Evolutionary conservation across 1,284 basidiomycete species (phyloP).

Genomic region (Moesziomyces antarcticus): DNA sequence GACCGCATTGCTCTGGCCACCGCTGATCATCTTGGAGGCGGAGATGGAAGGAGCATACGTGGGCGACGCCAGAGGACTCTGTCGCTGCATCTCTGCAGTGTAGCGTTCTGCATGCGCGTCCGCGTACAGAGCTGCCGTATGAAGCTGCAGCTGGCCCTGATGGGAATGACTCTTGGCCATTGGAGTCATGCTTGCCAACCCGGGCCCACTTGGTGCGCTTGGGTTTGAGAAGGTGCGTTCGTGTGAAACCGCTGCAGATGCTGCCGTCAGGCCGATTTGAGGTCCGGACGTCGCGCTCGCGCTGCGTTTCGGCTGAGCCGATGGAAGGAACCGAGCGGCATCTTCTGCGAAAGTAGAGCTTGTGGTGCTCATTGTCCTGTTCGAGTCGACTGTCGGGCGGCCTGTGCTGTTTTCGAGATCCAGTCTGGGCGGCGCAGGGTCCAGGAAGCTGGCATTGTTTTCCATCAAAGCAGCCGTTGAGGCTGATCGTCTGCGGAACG

Average conservation of each 20-base stretch:
- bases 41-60: not conserved
- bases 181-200: slow-evolving; percentile 2
- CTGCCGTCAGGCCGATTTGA: not conserved
- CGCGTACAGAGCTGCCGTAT: not conserved
- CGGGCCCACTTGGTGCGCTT: not conserved
- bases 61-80: slow-evolving; percentile 9
- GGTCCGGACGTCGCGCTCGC: slow-evolving; percentile 3
- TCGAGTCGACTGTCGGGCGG: not conserved
- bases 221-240: slow-evolving; percentile 29
- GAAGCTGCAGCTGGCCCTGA: slow-evolving; percentile 24
- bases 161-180: slow-evolving; percentile 27
- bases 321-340: not conserved
- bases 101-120: slow-evolving; percentile 9
- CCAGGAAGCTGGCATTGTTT: slow-evolving; percentile 28
- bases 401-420: not conserved
- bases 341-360: slow-evolving; percentile 3
- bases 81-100: slow-evolving; percentile 6
- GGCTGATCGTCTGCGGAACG: slow-evolving; percentile 42
- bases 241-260: slow-evolving; percentile 3
- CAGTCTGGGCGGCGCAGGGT: slow-evolving; percentile 4
- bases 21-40: slow-evolving; percentile 14
- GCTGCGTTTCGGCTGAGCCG: slow-evolving; percentile 5
- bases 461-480: slow-evolving; percentile 48
- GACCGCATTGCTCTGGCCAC: slow-evolving; percentile 26
- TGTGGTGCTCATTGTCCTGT: slow-evolving; percentile 7